Evolutionary conservation across 2,329 filamentous ascomycete genomes (phyloP).

Genomic region (Phialocephala sp.): DNA sequence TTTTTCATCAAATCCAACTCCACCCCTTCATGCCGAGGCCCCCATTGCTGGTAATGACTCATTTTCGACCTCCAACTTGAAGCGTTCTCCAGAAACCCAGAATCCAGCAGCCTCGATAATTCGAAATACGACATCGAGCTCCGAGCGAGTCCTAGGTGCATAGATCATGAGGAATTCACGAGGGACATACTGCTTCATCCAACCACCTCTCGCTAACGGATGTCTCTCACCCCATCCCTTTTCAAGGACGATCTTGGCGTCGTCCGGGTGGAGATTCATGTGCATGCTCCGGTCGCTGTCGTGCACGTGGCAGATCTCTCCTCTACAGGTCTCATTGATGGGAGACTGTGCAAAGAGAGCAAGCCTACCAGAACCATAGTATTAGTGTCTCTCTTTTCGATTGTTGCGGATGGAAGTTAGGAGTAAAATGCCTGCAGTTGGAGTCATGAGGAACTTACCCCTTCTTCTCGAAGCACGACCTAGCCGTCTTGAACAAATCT

Average conservation of each 20-base stretch:
- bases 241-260: slow-evolving; percentile 73
- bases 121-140: slow-evolving; percentile 68
- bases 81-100: slow-evolving; percentile 54
- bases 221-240: slow-evolving; percentile 80
- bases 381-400: neutral
- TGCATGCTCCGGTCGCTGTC: slow-evolving; percentile 78
- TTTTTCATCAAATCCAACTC: neutral
- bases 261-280: slow-evolving; percentile 78
- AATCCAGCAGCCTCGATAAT: slow-evolving; percentile 79
- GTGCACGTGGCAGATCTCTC: slow-evolving; percentile 85
- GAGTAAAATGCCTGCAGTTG: neutral
- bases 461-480: slow-evolving; percentile 83
- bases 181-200: slow-evolving; percentile 72
- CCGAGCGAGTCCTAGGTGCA: slow-evolving; percentile 71
- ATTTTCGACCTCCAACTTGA: slow-evolving; percentile 32
- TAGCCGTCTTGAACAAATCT: slow-evolving; percentile 62
- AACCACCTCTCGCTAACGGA: slow-evolving; percentile 69
- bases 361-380: slow-evolving; percentile 50
- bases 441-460: slow-evolving; percentile 40
- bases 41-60: slow-evolving; percentile 10
- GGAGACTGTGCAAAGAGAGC: slow-evolving; percentile 73
- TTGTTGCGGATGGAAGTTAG: no score
- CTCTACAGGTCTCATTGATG: slow-evolving; percentile 72
- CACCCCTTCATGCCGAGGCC: neutral
- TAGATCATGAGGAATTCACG: slow-evolving; percentile 82